Evolutionary conservation across 2,329 filamentous ascomycete genomes (phyloP), one percentile per base, ranked within the genome.

Genomic region (Escovopsis sp.): DNA sequence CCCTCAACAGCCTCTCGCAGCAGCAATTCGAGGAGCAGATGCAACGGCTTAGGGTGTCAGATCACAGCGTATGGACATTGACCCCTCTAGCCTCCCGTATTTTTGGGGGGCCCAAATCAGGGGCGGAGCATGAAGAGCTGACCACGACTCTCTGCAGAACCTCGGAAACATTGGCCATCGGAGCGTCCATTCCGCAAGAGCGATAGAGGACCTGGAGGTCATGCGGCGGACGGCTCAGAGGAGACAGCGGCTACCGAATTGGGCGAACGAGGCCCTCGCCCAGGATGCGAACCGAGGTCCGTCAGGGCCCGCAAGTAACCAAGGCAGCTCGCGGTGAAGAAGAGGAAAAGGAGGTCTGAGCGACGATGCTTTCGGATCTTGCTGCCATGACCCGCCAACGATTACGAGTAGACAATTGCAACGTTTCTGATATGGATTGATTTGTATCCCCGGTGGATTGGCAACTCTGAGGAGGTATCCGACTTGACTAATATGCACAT

Each of bases 211-310:
- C 36, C 46, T 57, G 34, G 52, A 53, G 39, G 56, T 59, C 12
- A 57, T 64, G 55, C 53, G 51, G 35, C 56, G 58, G 43, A 55
- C 58, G 28, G 57, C 54, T 18, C 52, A 56, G 38, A 55, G 57
- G 43, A 53, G 44, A 46, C 49, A 49, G 18, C 53, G 51, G 33
- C 49, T 61, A 26, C 59, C 60, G 8, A 40, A 45, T 11, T 61
- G 59, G 59, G 59, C 59, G 30, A 59, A 49, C 40, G 48, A 53
- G 19, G 40, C 40, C 11, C 40, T 45, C 33, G 32, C 35, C 4
- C 12, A 26, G 12, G 34, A 30, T 32, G n/a, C 35, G 4, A n/a
- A 15, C 36, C 12, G 40, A 15, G 34, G 34, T 18, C 12, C 4
- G 11, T 18, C 30, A 30, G 30, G 34, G 26, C 12, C 12, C 12